Conservation (phyloP, 208 protist genomes). For the Endotrypanum monterogeii region DNA sequence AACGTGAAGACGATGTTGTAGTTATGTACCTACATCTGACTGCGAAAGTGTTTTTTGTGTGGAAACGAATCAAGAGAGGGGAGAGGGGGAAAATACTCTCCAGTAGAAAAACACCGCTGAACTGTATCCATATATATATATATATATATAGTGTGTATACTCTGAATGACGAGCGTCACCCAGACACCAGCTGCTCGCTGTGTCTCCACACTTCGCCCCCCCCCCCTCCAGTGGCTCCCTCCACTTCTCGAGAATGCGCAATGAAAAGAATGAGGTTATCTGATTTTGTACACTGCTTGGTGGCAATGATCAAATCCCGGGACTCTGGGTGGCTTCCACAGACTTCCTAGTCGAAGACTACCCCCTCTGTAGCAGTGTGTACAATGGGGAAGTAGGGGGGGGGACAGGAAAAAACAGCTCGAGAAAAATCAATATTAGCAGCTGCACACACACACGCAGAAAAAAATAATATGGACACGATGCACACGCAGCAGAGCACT, state of each 20-base stretch:
- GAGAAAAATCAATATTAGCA: not conserved
- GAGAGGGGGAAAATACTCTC: too few species aligned
- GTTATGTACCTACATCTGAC: too few species aligned
- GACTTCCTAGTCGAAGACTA: not conserved
- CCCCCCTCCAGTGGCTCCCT: not conserved
- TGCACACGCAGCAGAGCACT: not conserved
- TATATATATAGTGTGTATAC: too few species aligned
- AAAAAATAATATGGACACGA: not conserved
- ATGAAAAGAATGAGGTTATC: not conserved
- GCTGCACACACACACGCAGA: not conserved
- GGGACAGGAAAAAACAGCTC: slow-evolving; percentile 6
- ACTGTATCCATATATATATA: too few species aligned
- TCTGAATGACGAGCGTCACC: not conserved
- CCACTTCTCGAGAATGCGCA: not conserved
- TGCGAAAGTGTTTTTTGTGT: too few species aligned
- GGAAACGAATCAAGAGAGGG: too few species aligned
- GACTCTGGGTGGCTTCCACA: not conserved
- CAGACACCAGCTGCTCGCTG: not conserved
- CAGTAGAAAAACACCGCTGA: too few species aligned
- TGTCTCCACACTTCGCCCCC: not conserved
- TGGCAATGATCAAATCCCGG: not conserved
- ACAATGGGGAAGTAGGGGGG: not conserved
- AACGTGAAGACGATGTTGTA: too few species aligned
- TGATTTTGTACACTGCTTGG: not conserved
- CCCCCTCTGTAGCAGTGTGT: too few species aligned